Evolutionary conservation across 805 yeast species (phyloP), one percentile per base, ranked within the genome.

Genomic region (Tetrapisispora fleetii): DNA sequence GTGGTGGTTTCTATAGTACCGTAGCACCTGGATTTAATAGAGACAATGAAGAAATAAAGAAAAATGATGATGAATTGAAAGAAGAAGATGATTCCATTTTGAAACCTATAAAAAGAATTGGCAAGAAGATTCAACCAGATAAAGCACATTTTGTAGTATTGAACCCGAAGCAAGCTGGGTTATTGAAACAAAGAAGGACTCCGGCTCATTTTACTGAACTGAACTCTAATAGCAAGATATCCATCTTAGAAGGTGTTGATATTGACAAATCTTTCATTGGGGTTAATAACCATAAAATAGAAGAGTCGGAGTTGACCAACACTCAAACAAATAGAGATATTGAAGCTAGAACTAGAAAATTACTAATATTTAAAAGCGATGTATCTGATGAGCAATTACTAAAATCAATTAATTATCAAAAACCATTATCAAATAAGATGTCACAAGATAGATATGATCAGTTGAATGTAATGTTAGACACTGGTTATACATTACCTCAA

Each of bases 181-280:
- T 60, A 6, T 46, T 56, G 27, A 54, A 49, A 37, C 50, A 47
- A 19, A 30, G 42, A 24, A 37, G 36, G 17, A 44, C 46, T 11
- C 58, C 57, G 10, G 54, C 46, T 6, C 48, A 46, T 43, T 56
- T 56, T 36, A 51, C 39, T 18, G 41, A 42, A 30, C 37, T 39
- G 36, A 39, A 36, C 14, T 36, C 33, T 19, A 46, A 43, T 41
- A 48, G 43, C 9, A 54, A 45, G 39, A 46, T 59, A 6, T 58
- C 64, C 1, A 54, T 58, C n/a, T 48, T 63, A 27, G 63, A 62
- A 39, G 67, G 67, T 35, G 54, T 63, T 9, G 64, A 60, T 18
- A 50, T 45, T 11, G 53, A 48, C 39, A 37, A 17, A 27, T 30
- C 32, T 11, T 37, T 24, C 19, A 19, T 16, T 6, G 9, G 10